These are phyloP conservation scores for Suaeda aralocaspica DNA, from an alignment of 148 eudicot genomes.

Conservation along the genomic window DNA sequence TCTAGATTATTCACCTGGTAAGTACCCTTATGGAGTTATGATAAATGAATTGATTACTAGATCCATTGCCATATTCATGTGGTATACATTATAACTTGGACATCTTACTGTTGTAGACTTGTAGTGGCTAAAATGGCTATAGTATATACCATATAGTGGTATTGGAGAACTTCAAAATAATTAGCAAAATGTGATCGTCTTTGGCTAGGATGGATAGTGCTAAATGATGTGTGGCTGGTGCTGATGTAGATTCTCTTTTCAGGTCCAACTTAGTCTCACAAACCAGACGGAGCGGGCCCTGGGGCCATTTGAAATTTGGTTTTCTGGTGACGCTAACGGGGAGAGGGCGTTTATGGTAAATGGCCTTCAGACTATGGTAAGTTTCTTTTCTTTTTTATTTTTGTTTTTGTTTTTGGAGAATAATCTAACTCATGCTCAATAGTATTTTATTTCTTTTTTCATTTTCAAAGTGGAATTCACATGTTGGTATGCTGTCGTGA, in stretches of 20 bases:
- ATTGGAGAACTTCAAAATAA: not conserved
- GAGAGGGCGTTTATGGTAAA: constrained; percentile 81
- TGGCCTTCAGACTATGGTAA: constrained; percentile 83
- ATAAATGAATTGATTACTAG: no score
- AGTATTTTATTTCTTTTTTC: no score
- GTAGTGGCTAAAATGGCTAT: no score
- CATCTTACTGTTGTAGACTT: not conserved
- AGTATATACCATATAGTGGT: not conserved
- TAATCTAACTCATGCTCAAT: not conserved
- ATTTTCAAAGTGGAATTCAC: not conserved
- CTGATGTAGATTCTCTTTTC: constrained; percentile 19
- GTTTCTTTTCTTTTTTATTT: constrained; percentile 7
- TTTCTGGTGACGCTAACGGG: constrained; percentile 60
- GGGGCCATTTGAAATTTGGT: constrained; percentile 89
- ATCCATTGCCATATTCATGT: no score
- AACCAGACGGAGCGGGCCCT: constrained; percentile 78
- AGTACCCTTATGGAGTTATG: no score
- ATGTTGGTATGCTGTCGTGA: not conserved
- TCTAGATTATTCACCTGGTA: no score
- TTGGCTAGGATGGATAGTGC: no score
- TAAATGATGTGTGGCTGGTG: not conserved
- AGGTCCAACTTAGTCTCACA: constrained; percentile 72
- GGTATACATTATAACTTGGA: no score
- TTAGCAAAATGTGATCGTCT: not conserved
- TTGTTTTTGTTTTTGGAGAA: constrained; percentile 5